Base-by-base conservation (phyloP, 169 alveolate species). In the Plasmodium malariae region DNA sequence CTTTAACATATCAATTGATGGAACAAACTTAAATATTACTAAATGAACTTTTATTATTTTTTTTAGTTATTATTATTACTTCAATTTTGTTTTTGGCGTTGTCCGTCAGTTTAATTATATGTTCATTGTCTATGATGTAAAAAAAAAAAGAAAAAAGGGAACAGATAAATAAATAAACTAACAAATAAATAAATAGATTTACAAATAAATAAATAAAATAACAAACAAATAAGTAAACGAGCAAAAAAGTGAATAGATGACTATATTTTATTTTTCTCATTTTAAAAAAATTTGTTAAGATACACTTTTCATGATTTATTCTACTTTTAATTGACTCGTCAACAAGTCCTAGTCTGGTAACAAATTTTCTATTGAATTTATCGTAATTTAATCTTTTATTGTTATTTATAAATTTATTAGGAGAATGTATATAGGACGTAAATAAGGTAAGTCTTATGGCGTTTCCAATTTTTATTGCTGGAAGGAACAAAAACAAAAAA, bases 321-420 rank as follows among this genome's bases (percentile, higher is more conserved):
- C 26, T 85, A 85, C 92, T 69, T 85, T 85, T 85, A 69, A 85
- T 43, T 43, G 92, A 69, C 21, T 85, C 71, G 51, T 85, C 92
- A 3, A 85, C 72, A 32, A 68, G 54, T 24, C 49, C 69, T 17
- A 49, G 59, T 59, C 90, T 80, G 60, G 48, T 55, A 32, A 63
- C 26, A 80, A 30, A 57, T 24, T 54, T 65, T 30, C 80, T 36
- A 9, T 32, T 4, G 68, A 60, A 11, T 34, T 19, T 43, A 19
- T 43, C 57, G 57, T 51, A 34, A 40, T 21, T 28, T 40, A 24
- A 49, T n/a, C 19, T 17, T 40, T 54, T 65, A 49, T 48, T 57
- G 34, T 65, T 51, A 54, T 49, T 12, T 48, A 32, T n/a, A 26
- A 65, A 17, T 67, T 62, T 21, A 4, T 24, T 51, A 24, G 43